A percentile compares a stretch with the other conserved stretches of the same genome.
phyloP scores from a whole-genome alignment of 768 basidiomycete species.

The Tylopilus vinaceipallidus region DNA sequence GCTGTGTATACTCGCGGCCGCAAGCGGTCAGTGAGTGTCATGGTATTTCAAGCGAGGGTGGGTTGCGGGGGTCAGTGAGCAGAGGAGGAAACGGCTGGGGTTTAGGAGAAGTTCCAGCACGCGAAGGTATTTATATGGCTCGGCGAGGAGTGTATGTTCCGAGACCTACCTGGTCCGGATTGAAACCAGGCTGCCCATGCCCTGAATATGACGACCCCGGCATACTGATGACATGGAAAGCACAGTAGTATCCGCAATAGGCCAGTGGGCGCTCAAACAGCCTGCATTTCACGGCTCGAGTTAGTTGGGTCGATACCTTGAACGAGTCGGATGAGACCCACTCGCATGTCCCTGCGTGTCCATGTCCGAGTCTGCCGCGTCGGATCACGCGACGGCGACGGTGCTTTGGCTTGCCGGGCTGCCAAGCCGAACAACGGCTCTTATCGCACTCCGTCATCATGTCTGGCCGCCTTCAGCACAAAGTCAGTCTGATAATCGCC shows the following conservation, averaged over 20 bases:
- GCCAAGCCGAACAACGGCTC: neutral
- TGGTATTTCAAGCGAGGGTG: conserved; percentile 16
- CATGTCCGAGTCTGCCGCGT: too few relatives aligned
- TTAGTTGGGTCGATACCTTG: neutral
- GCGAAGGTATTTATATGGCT: conserved; percentile 24
- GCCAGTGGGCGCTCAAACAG: too few relatives aligned
- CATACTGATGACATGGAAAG: neutral
- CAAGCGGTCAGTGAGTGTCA: conserved; percentile 29
- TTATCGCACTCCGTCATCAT: conserved; percentile 34
- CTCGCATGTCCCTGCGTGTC: too few relatives aligned
- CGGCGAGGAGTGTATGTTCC: neutral
- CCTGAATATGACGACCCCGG: neutral
- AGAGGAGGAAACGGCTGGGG: neutral
- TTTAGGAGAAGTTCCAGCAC: neutral
- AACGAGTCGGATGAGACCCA: neutral
- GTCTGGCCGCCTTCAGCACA: conserved; percentile 68
- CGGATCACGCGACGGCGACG: too few relatives aligned
- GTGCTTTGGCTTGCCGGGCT: too few relatives aligned
- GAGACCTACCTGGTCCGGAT: conserved; percentile 20
- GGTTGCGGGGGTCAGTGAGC: neutral
- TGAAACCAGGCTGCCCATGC: conserved; percentile 15
- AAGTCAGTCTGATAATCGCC: conserved; percentile 37
- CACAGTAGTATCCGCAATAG: too few relatives aligned
- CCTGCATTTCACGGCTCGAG: too few relatives aligned
- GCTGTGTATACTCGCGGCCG: conserved; percentile 39